A percentile compares a stretch with the other conserved stretches of the same genome.
These are phyloP conservation scores for Byssochlamys sp. DNA, from an alignment of 2,329 filamentous ascomycete species.

Conservation along the genomic window DNA sequence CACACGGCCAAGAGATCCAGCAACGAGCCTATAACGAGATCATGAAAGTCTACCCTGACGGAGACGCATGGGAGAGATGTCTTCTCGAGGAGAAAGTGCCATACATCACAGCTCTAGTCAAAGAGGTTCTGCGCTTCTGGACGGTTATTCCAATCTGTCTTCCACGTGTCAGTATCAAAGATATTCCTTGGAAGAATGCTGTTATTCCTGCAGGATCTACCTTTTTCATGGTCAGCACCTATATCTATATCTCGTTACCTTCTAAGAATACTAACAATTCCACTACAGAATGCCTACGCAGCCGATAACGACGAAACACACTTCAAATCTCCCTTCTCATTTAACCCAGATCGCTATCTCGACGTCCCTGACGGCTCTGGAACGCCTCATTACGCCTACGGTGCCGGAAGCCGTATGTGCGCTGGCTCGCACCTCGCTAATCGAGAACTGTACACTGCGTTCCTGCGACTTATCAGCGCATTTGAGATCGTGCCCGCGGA, in stretches of 20 bases:
- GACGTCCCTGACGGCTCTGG: slow-evolving; percentile 42
- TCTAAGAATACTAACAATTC: background rate
- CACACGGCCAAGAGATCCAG: slow-evolving; percentile 61
- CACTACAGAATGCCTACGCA: slow-evolving; percentile 56
- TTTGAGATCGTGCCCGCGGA: slow-evolving; percentile 46
- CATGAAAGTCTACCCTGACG: slow-evolving; percentile 58
- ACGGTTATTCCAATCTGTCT: slow-evolving; percentile 71
- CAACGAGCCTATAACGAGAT: slow-evolving; percentile 61
- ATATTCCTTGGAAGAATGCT: slow-evolving; percentile 58
- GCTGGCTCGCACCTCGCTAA: slow-evolving; percentile 55
- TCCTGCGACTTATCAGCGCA: slow-evolving; percentile 49
- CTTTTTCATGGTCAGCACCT: slow-evolving; percentile 58
- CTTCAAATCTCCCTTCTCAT: slow-evolving; percentile 54
- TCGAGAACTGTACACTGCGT: slow-evolving; percentile 53
- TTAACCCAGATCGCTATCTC: slow-evolving; percentile 64
- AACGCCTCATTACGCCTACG: slow-evolving; percentile 54
- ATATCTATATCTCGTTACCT: background rate
- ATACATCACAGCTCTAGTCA: slow-evolving; percentile 68
- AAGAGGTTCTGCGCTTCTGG: slow-evolving; percentile 69
- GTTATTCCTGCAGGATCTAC: slow-evolving; percentile 65
- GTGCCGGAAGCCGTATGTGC: slow-evolving; percentile 56
- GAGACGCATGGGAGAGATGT: slow-evolving; percentile 67
- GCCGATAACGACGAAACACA: slow-evolving; percentile 62
- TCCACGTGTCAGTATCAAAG: slow-evolving; percentile 61
- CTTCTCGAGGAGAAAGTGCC: slow-evolving; percentile 64